Evolutionary conservation across 2,329 filamentous ascomycete species (phyloP), one percentile per base, ranked within the genome.

Genomic region (Colletotrichum lindemuthianum): DNA sequence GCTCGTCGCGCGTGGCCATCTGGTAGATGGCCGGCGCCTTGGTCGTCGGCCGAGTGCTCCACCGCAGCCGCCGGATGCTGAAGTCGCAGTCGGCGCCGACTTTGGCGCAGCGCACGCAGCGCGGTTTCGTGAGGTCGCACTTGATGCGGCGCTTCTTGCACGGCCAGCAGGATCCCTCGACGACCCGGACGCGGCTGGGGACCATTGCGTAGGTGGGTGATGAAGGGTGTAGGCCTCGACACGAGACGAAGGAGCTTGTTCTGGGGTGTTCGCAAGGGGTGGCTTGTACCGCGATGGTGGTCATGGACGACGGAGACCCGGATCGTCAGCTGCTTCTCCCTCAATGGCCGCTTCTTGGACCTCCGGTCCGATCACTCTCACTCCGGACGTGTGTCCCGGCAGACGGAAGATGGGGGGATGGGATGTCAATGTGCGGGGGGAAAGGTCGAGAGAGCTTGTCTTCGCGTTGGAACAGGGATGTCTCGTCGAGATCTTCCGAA

Each of bases 141-240:
- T 78, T 78, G 69, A 77, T 72, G 64, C 74, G 75, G 33, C 76
- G 72, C 41, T 66, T 59, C 56, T 72, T 71, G 66, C 65, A 70
- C 10, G 76, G 73, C 79, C 78, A 81, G 66, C 79, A 81, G 8
- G 79, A 80, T 8, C 79, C 79, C 63, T 63, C 60, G 8, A 59
- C 60, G 15, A 63, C 41, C 13, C 59, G 51, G 36, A 52, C 16
- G 56, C 59, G 47, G 36, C 34, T 58, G 13, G 59, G 41, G 16
- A 44, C 52, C 59, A 61, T 61, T 15, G 9, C n/a, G 2, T 47
- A 4, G n/a, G 16, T n/a, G 16, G 16, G 10, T 37, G n/a, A 55
- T 53, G 41, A 9, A 5, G 9, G 8, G 15, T 9, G 43, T 45
- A 10, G 11, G 24, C 43, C 2, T 45, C 7, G 1, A 9, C 6